phyloP scores from a whole-genome alignment of 2,329 filamentous ascomycete genomes.

The Sporothrix schenckii region DNA sequence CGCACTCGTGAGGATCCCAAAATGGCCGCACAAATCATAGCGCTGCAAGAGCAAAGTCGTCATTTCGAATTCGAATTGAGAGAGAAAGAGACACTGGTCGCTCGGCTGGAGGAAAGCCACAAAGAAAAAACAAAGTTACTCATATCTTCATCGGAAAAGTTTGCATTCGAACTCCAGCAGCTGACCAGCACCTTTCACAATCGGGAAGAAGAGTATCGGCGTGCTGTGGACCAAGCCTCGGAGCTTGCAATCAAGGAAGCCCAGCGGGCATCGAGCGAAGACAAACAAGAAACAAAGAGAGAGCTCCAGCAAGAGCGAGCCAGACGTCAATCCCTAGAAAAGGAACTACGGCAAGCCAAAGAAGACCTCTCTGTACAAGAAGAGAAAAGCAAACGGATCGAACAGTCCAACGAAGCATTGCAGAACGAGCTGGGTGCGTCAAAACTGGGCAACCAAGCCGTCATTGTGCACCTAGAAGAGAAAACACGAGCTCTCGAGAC shows the following conservation, averaged over 20 bases:
- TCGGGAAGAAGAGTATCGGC: constrained; percentile 32
- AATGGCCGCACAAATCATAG: constrained; percentile 4
- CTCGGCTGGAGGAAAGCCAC: constrained; percentile 29
- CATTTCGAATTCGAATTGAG: constrained; percentile 25
- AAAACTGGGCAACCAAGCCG: constrained; percentile 1
- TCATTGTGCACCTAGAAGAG: constrained; percentile 13
- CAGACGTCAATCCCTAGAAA: constrained; percentile 33
- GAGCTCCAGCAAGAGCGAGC: constrained; percentile 33
- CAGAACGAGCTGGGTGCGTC: constrained; percentile 28
- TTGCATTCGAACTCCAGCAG: constrained; percentile 23
- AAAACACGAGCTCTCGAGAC: constrained; percentile 19
- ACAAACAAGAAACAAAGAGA: constrained; percentile 21
- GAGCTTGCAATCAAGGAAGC: constrained; percentile 30
- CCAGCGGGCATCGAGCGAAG: constrained; percentile 26
- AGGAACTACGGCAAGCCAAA: constrained; percentile 31
- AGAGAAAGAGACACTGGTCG: constrained; percentile 26
- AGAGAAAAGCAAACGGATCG: constrained; percentile 27
- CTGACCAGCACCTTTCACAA: constrained; percentile 22
- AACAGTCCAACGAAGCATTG: constrained; percentile 7
- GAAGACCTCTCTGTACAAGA: constrained; percentile 29
- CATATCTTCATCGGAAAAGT: neutral
- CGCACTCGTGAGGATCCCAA: constrained; percentile 4
- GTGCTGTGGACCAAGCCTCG: constrained; percentile 22
- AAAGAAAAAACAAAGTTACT: constrained; percentile 22
- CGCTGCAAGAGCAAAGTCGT: constrained; percentile 10